Conservation (phyloP, 2,329 filamentous ascomycete species). For the Fusarium sororula region DNA sequence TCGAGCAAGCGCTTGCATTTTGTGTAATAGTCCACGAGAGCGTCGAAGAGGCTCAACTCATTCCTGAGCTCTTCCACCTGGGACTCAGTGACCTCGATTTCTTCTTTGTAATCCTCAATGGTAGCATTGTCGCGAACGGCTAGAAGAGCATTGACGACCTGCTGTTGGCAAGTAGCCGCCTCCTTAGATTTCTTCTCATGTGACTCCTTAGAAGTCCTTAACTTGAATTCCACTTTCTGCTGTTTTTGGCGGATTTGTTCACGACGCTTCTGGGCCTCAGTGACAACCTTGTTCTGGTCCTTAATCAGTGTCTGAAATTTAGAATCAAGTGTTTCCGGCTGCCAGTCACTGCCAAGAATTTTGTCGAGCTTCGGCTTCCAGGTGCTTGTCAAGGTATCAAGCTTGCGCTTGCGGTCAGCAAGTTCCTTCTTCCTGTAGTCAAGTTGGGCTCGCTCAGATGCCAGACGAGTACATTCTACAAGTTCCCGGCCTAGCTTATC, state of each 20-base stretch:
- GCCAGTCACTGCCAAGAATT: slow-evolving; percentile 73
- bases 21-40: slow-evolving; percentile 75
- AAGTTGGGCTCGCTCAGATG: slow-evolving; percentile 83
- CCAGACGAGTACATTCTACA: slow-evolving; percentile 81
- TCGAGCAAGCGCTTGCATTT: slow-evolving; percentile 73
- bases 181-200: slow-evolving; percentile 72
- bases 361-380: slow-evolving; percentile 76
- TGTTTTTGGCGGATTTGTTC: slow-evolving; percentile 77
- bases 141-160: slow-evolving; percentile 60
- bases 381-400: slow-evolving; percentile 80
- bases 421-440: slow-evolving; percentile 85
- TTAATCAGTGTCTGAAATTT: slow-evolving; percentile 73
- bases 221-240: slow-evolving; percentile 77
- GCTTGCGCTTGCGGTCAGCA: slow-evolving; percentile 74
- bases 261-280: slow-evolving; percentile 73
- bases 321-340: slow-evolving; percentile 72
- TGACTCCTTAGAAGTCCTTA: slow-evolving; percentile 72
- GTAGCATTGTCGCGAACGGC: slow-evolving; percentile 54
- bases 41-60: slow-evolving; percentile 74
- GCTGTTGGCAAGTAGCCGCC: slow-evolving; percentile 67
- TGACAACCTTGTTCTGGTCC: slow-evolving; percentile 64
- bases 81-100: slow-evolving; percentile 60
- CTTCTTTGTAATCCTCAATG: slow-evolving; percentile 64
- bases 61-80: slow-evolving; percentile 70
- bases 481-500: slow-evolving; percentile 82